Percentiles rank a stretch among this genome's conserved stretches.
Conservation (phyloP, 495 filamentous ascomycete genomes). For the Xylaria castorea region DNA sequence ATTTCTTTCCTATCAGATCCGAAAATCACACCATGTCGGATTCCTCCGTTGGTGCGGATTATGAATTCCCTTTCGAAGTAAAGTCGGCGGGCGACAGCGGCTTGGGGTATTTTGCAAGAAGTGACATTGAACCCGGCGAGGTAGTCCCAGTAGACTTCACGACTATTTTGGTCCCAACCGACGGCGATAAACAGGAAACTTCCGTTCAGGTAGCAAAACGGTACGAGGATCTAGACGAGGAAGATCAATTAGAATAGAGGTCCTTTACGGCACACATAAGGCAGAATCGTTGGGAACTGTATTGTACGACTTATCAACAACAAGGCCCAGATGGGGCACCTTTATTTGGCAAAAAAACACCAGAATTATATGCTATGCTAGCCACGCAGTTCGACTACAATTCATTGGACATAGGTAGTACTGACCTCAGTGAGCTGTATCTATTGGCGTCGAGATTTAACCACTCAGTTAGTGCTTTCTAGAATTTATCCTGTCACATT, state of each 20-base stretch:
- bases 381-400: not conserved
- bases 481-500: no score
- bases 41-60: not conserved
- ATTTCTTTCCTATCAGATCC: not conserved
- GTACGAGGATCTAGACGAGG: not conserved
- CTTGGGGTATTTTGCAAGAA: slow-evolving; percentile 11
- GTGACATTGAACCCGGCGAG: slow-evolving; percentile 4
- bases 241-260: not conserved
- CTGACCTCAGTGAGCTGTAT: not conserved
- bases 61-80: slow-evolving; percentile 2
- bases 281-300: not conserved
- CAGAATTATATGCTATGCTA: not conserved
- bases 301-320: not conserved
- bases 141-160: not conserved
- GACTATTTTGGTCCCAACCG: not conserved
- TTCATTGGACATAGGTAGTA: not conserved
- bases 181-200: accelerated
- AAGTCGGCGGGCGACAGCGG: not conserved
- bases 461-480: slow-evolving; percentile 16
- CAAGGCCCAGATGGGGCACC: not conserved
- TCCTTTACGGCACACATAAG: not conserved
- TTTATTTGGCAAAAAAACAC: not conserved
- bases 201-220: not conserved
- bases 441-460: slow-evolving; percentile 8
- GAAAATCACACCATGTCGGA: not conserved